Evolutionary conservation across 768 basidiomycete species (phyloP).

Genomic region (Lentinus tigrinus): DNA sequence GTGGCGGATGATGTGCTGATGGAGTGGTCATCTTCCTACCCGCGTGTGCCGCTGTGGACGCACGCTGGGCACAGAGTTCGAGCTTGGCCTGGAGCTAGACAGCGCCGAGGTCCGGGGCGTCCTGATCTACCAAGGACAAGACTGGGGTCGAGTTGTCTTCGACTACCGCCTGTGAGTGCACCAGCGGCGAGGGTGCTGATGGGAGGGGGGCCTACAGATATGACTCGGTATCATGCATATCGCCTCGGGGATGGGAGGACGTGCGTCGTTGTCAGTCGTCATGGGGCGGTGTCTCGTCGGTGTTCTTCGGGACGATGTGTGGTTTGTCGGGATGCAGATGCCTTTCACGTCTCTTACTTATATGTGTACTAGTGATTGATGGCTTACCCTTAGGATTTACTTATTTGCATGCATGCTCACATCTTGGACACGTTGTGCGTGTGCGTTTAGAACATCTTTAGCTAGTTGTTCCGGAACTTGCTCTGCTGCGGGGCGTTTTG

Average conservation of each 20-base stretch:
- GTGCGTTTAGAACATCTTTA: not conserved
- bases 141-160: conserved; percentile 77
- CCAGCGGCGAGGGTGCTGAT: not conserved
- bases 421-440: no score
- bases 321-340: not conserved
- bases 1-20: not conserved
- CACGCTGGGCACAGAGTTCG: conserved; percentile 56
- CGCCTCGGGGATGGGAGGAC: not conserved
- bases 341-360: not conserved
- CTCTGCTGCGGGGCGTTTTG: not conserved
- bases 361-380: not conserved
- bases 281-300: not conserved
- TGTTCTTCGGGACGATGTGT: not conserved
- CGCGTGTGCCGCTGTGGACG: not conserved
- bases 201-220: not conserved
- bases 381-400: no score
- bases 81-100: conserved; percentile 80
- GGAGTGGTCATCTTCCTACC: not conserved
- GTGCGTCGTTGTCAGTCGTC: not conserved
- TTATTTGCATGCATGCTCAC: no score
- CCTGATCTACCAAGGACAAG: conserved; percentile 68
- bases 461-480: not conserved
- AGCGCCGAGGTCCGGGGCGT: conserved; percentile 86
- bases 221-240: not conserved
- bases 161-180: conserved; percentile 43